A percentile compares a stretch with the other conserved stretches of the same genome.
These are phyloP conservation scores for Termitomyces sp. DNA, from an alignment of 768 basidiomycete species.

Conservation along the genomic window DNA sequence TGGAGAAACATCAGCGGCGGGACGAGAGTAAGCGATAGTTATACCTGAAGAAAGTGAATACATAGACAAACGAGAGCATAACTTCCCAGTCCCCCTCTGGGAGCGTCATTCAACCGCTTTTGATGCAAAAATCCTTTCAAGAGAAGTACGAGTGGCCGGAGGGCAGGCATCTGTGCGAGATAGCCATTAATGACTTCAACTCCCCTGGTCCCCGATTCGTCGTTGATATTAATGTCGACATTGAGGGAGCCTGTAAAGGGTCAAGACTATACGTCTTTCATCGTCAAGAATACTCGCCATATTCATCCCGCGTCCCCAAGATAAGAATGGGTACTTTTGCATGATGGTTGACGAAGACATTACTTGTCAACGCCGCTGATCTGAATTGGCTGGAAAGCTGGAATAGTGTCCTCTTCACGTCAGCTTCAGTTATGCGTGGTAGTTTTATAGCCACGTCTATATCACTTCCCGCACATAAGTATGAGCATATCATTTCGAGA, in stretches of 20 bases:
- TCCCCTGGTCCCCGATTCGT: constrained; percentile 51
- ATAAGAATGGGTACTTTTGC: constrained; percentile 61
- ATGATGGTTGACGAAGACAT: constrained; percentile 25
- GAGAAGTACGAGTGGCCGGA: constrained; percentile 56
- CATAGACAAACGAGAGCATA: constrained; percentile 64
- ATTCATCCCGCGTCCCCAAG: constrained; percentile 43
- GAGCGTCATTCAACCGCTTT: constrained; percentile 59
- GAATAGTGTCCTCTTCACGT: constrained; percentile 41
- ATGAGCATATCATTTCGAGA: no score
- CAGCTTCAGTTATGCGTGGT: constrained; percentile 24
- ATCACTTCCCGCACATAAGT: constrained; percentile 29
- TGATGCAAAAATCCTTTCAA: constrained; percentile 62
- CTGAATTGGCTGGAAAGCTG: constrained; percentile 47
- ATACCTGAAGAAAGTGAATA: constrained; percentile 67
- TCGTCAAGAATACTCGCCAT: constrained; percentile 27
- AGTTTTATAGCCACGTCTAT: constrained; percentile 26
- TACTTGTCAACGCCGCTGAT: constrained; percentile 37
- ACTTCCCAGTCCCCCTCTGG: constrained; percentile 60
- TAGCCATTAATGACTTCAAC: constrained; percentile 50
- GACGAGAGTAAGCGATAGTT: constrained; percentile 12
- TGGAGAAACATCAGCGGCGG: background rate
- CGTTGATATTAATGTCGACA: constrained; percentile 68
- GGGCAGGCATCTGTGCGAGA: constrained; percentile 52
- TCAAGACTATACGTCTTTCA: background rate
- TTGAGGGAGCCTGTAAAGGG: constrained; percentile 44